These are phyloP conservation scores for Pseudozyma hubeiensis DNA, from an alignment of 1,284 basidiomycete species.

Conservation along the genomic window DNA sequence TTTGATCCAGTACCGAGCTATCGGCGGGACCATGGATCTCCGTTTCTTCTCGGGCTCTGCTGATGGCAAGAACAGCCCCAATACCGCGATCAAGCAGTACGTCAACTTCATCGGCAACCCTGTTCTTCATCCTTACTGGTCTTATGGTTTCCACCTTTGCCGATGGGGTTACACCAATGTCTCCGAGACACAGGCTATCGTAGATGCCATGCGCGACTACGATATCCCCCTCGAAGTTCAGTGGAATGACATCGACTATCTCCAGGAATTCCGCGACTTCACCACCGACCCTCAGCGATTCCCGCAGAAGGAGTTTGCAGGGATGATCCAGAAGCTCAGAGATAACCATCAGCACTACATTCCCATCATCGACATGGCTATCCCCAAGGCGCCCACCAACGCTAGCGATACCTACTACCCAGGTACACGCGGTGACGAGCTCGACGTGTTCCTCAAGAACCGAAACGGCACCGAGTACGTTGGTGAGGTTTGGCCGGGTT, in stretches of 20 bases:
- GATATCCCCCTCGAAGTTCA: slow-evolving; percentile 78
- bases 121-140: slow-evolving; percentile 50
- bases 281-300: slow-evolving; percentile 77
- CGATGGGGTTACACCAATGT: slow-evolving; percentile 58
- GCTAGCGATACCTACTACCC: slow-evolving; percentile 60
- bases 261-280: slow-evolving; percentile 76
- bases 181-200: slow-evolving; percentile 36
- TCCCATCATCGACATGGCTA: slow-evolving; percentile 70
- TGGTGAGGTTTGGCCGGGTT: slow-evolving; percentile 72
- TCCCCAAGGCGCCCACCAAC: slow-evolving; percentile 69
- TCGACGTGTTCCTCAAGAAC: slow-evolving; percentile 59
- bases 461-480: slow-evolving; percentile 73
- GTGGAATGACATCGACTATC: slow-evolving; percentile 82
- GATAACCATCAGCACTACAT: slow-evolving; percentile 67
- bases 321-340: slow-evolving; percentile 76
- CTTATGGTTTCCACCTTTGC: slow-evolving; percentile 58
- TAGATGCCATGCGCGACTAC: slow-evolving; percentile 41
- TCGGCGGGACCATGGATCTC: slow-evolving; percentile 58
- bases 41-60: slow-evolving; percentile 42
- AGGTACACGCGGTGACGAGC: slow-evolving; percentile 46
- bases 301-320: slow-evolving; percentile 74
- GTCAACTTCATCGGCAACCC: slow-evolving; percentile 53
- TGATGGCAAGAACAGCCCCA: slow-evolving; percentile 42
- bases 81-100: slow-evolving; percentile 55
- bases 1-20: slow-evolving; percentile 55